Evolutionary conservation across 2,329 filamentous ascomycete genomes (phyloP), one percentile per base, ranked within the genome.

Genomic region (Parastagonospora nodorum): DNA sequence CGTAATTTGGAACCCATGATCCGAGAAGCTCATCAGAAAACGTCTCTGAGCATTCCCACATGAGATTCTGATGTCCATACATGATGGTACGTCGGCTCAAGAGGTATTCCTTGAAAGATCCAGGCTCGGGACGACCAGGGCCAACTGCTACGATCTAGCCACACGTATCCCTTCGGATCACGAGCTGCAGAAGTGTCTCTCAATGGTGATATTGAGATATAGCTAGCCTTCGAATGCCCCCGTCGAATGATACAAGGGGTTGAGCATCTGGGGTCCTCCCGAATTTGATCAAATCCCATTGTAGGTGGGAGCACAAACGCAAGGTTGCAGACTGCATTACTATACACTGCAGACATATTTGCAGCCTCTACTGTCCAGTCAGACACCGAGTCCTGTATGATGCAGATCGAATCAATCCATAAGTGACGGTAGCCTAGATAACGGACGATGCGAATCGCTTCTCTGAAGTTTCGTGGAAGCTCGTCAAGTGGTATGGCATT

Each of bases 351-450:
- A 3, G 48, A 48, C 55, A 61, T 61, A 0, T 48, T 16, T 4
- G 16, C 7, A 0, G 53, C 55, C 35, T 61, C 55, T 29, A 37
- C 8, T 1, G 19, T 3, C 58, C 58, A 61, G 30, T 61, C 58
- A 11, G 12, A 1, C 0, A 15, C 2, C 1, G 53, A 56, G 5
- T 58, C 53, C 46, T 66, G 61, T 14, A 64, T 51, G 8, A 64
- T 64, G 29, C 47, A 55, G 1, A 64, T 40, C 2, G 57, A 61
- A 30, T 64, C 62, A 15, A 66, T 64, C 62, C 61, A 66, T 1
- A 66, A 40, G 30, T 62, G 65, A 10, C 42, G 8, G 50, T 56
- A 40, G 2, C 55, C 56, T 0, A 66, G 47, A 1, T 36, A 14
- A 2, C 46, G 30, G 1, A 59, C 58, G 1, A 61, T 40, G 8